Conservation (phyloP, 768 basidiomycete genomes). For the Collybiopsis luxurians region DNA sequence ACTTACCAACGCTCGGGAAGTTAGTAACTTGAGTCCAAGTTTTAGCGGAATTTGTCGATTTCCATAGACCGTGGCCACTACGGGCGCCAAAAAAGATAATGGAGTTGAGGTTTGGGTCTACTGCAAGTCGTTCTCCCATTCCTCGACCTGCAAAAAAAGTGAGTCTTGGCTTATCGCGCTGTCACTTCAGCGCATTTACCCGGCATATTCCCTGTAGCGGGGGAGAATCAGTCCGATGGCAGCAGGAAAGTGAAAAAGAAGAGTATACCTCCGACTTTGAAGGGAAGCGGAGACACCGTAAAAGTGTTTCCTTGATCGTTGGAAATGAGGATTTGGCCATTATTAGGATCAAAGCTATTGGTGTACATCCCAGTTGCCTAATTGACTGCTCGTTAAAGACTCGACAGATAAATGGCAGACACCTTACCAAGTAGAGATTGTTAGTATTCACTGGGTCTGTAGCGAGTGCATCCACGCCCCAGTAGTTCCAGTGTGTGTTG, state of each 20-base stretch:
- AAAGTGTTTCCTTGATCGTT: slow-evolving; percentile 57
- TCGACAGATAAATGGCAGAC: background rate
- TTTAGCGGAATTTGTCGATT: slow-evolving; percentile 55
- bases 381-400: background rate
- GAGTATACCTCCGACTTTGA: slow-evolving; percentile 58
- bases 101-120: slow-evolving; percentile 62
- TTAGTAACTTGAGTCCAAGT: slow-evolving; percentile 60
- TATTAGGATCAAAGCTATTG: slow-evolving; percentile 60
- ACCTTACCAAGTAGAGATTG: slow-evolving; percentile 50
- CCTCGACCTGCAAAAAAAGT: slow-evolving; percentile 2
- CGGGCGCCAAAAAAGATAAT: slow-evolving; percentile 64
- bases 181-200: too few species aligned
- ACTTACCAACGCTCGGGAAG: slow-evolving; percentile 56
- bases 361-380: slow-evolving; percentile 62
- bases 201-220: background rate
- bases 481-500: slow-evolving; percentile 52
- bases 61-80: slow-evolving; percentile 65
- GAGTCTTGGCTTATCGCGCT: background rate
- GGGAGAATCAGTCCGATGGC: background rate
- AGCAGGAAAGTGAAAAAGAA: background rate
- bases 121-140: slow-evolving; percentile 45
- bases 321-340: slow-evolving; percentile 61
- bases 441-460: slow-evolving; percentile 50
- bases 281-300: slow-evolving; percentile 48
- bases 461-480: slow-evolving; percentile 61